A percentile compares a stretch with the other conserved stretches of the same genome.
Evolutionary conservation across 371 early-diverging fungal genomes (phyloP).

Genomic region (Actinomortierella ambigua): DNA sequence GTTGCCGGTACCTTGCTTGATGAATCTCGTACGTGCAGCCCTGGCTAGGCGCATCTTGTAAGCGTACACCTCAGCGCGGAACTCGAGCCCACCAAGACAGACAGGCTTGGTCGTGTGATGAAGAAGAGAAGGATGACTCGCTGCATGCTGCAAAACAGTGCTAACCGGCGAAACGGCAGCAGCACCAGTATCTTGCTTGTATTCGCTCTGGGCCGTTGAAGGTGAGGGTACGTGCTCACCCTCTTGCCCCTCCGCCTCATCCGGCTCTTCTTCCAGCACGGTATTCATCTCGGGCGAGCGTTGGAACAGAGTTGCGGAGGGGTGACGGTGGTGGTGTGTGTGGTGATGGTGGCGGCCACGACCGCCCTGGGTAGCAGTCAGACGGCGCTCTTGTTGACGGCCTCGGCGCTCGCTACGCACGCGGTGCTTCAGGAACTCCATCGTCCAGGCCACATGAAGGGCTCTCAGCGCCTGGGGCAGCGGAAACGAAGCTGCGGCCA

Average conservation of each 20-base stretch:
- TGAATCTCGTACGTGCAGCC: slow-evolving; percentile 15
- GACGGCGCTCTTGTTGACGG: slow-evolving; percentile 11
- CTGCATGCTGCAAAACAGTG: too few species aligned
- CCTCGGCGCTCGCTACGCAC: slow-evolving; percentile 21
- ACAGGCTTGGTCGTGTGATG: too few species aligned
- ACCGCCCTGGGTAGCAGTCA: too few species aligned
- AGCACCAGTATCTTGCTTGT: too few species aligned
- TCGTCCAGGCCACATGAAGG: slow-evolving; percentile 45
- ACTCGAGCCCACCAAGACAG: slow-evolving; percentile 26
- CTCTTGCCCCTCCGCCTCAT: neutral
- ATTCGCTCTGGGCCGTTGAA: too few species aligned
- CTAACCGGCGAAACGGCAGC: too few species aligned
- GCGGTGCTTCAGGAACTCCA: slow-evolving; percentile 25
- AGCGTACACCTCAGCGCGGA: slow-evolving; percentile 37
- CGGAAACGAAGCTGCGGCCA: slow-evolving; percentile 35
- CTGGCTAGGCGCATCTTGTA: slow-evolving; percentile 41
- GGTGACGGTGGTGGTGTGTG: too few species aligned
- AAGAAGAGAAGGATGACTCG: too few species aligned
- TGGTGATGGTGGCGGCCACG: too few species aligned
- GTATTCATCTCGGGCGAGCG: too few species aligned
- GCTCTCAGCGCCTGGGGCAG: slow-evolving; percentile 26
- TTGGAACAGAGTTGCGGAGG: too few species aligned
- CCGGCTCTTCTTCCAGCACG: neutral
- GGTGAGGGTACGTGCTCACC: too few species aligned
- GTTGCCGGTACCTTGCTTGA: neutral